Base-by-base conservation (phyloP, 2,329 filamentous ascomycete genomes). In the Phoma herbarum region DNA sequence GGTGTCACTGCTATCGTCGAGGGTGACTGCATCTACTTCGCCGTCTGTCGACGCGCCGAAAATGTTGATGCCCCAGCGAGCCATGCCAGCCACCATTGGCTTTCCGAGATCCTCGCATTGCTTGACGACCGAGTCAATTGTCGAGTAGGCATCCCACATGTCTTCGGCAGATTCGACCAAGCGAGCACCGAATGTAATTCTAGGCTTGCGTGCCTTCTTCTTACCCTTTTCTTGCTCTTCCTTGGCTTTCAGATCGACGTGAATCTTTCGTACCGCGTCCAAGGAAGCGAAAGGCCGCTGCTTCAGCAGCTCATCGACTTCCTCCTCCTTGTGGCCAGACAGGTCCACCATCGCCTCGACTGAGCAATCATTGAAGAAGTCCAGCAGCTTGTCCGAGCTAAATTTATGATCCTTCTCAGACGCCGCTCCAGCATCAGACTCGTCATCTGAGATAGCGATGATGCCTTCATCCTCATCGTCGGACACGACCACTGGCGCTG, bases 331-430 rank as follows among this genome's bases (percentile, higher is more conserved):
- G 59, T 90, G 87, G 29, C 88, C 88, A 0, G 92, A 92, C 60
- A 97, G 88, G 66, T 96, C 93, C 1, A 90, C 86, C 41, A 99
- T 85, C 57, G 94, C 91, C 33, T 89, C 85, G 10, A 86, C 80
- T 5, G 87, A 86, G 74, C 91, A 95, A 0, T 83, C 87, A 71
- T 98, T 98, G 76, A 99, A 88, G 70, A 93, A 96, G 8, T 88
- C 84, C 26, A 98, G 81, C 7, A 97, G 85, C 54, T 84, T 84
- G 4, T 70, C 71, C 28, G 86, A 82, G 39, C 86, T 73, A 28
- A 73, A 66, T 18, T 48, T 59, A 25, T 63, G 68, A 10, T 76
- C 71, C 14, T 59, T 63, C 7, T 60, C 68, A 25, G 60, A 64
- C 4, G 41, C 52, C 3, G 26, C 48, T 43, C 81, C 80, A 14